Base-by-base conservation (phyloP, 1,284 basidiomycete genomes). In the Phylloporus sp. region DNA sequence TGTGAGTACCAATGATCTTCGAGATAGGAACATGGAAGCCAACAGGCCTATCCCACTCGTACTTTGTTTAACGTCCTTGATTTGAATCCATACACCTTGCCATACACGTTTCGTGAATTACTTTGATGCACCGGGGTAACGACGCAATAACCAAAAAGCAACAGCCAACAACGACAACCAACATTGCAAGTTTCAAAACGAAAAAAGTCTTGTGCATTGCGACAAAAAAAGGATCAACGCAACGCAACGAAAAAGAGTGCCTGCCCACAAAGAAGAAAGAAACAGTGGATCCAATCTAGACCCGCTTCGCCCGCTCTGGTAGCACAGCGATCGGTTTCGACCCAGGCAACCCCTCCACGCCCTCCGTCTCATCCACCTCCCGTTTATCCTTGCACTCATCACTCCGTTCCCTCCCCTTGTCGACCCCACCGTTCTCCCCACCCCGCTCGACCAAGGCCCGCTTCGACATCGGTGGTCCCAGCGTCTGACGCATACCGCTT, bases 401-500 rank as follows among this genome's bases (percentile, higher is more conserved):
- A 17, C 15, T 7, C 17, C 62, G 32, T 53, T 20, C 57, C 60
- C 12, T 39, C 17, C 53, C 20, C 65, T 60, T 72, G 39, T 55
- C 45, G n/a, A 69, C 45, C 19, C 55, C 55, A n/a, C 47, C 25
- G 61, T 62, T 72, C 29, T 57, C 41, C 29, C 69, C 45, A 68
- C 64, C 73, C 8, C 74, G 58, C 76, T 61, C 80, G 67, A 85
- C 77, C 72, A 84, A 72, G 43, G 85, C 83, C 35, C 90, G 80
- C 79, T 92, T 93, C 63, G 84, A 71, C 70, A 83, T 84, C 39
- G 82, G 80, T 5, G 91, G 89, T 2, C 84, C 91, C 7, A 93
- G 79, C 11, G 90, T 90, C 80, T 91, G 89, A 91, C 2, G 91
- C 86, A 41, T 91, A 77, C 32, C 91, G 83, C 81, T 93, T 93